Percentiles rank a stretch among this genome's conserved stretches.
Conservation (phyloP, 1,284 basidiomycete genomes). For the Trichosporon sp. region DNA sequence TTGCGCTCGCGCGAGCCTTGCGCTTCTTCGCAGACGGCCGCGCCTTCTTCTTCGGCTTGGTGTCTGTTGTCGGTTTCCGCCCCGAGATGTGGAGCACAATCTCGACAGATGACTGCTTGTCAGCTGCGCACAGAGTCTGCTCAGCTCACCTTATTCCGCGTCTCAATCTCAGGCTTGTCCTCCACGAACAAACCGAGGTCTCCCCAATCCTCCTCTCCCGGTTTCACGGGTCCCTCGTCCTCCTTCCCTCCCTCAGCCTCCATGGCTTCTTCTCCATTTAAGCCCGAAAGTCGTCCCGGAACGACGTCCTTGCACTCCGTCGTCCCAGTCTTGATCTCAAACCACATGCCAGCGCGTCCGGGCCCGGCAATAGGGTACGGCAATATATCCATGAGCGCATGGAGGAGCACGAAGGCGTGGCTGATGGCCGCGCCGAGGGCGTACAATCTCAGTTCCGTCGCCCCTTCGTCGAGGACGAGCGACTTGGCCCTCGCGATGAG, state of each 20-base stretch:
- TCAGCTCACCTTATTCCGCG: slow-evolving; percentile 12
- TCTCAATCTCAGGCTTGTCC: slow-evolving; percentile 7
- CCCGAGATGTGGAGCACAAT: slow-evolving; percentile 15
- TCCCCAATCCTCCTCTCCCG: slow-evolving; percentile 10
- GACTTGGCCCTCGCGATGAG: slow-evolving; percentile 67
- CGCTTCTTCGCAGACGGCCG: slow-evolving; percentile 10
- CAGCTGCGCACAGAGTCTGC: background rate
- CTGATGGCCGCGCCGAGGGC: slow-evolving; percentile 88
- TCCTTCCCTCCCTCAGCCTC: background rate
- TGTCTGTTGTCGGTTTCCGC: background rate
- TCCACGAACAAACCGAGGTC: slow-evolving; percentile 3
- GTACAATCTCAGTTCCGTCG: slow-evolving; percentile 69
- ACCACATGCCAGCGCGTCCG: slow-evolving; percentile 64
- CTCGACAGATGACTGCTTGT: slow-evolving; percentile 11
- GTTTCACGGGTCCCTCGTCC: background rate
- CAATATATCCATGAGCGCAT: slow-evolving; percentile 72
- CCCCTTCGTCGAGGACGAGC: slow-evolving; percentile 83
- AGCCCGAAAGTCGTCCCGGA: background rate
- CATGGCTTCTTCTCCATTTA: background rate
- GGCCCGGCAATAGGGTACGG: slow-evolving; percentile 61
- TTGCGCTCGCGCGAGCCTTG: background rate
- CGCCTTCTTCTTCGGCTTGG: slow-evolving; percentile 15
- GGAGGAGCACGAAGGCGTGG: slow-evolving; percentile 70
- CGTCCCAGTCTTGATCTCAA: slow-evolving; percentile 72
- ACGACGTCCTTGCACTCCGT: slow-evolving; percentile 78